Conservation (phyloP, 2,329 filamentous ascomycete genomes). For the Hypoxylon sp. region DNA sequence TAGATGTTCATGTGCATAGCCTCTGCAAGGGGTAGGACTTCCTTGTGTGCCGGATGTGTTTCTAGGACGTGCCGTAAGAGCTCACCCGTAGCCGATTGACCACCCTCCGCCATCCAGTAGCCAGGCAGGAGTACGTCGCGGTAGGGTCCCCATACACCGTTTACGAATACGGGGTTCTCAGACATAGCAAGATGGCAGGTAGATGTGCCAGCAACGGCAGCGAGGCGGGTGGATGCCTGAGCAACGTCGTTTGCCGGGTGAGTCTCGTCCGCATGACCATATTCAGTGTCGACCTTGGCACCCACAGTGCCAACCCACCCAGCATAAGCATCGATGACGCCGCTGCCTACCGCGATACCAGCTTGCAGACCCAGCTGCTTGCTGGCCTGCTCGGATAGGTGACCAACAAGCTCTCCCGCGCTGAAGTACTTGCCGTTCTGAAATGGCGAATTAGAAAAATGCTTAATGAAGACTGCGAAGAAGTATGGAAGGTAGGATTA, state of each 20-base stretch:
- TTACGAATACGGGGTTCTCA: conserved; percentile 89
- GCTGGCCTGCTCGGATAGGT: conserved; percentile 84
- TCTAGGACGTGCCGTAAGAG: conserved; percentile 94
- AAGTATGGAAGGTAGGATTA: conserved; percentile 48
- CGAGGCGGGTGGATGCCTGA: conserved; percentile 91
- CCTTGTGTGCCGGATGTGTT: conserved; percentile 89
- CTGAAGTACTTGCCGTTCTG: conserved; percentile 93
- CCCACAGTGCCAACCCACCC: conserved; percentile 99
- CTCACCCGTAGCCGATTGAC: conserved; percentile 95
- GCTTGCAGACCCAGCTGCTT: conserved; percentile 84
- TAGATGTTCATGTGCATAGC: conserved; percentile 91
- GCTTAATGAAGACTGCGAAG: conserved; percentile 29
- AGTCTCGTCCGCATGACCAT: conserved; percentile 74
- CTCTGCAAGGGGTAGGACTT: conserved; percentile 82
- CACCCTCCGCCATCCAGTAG: conserved; percentile 97
- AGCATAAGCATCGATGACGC: conserved; percentile 97
- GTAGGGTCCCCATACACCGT: conserved; percentile 97
- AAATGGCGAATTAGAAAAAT: conserved; percentile 36
- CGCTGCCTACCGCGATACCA: conserved; percentile 92
- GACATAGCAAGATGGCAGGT: conserved; percentile 99
- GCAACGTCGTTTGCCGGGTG: conserved; percentile 85
- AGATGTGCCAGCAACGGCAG: conserved; percentile 94
- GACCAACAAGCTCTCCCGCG: conserved; percentile 90
- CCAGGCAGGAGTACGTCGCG: conserved; percentile 90
- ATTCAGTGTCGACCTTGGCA: conserved; percentile 84